Base-by-base conservation (phyloP, 345 rosid species). In the Kernera saxatilis region DNA sequence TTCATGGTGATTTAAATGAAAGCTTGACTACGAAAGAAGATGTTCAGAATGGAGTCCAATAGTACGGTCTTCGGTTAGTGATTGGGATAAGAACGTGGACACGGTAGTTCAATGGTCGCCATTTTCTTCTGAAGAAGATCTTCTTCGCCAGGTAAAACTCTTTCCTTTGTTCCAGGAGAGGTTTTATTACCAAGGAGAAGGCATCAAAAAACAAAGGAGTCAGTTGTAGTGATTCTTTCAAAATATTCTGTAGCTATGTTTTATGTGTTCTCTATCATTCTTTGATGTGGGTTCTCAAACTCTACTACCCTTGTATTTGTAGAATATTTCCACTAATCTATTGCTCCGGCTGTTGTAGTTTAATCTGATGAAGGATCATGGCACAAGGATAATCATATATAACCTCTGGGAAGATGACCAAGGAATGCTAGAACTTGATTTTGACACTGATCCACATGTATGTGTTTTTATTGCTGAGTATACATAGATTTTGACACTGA, bases 351-450 rank as follows among this genome's bases (percentile, higher is more conserved):
- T 52, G 27, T 73, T 81, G 70, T 71, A 93, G 99, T 89, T 93
- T 65, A 80, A 83, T 78, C 58, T 78, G 63, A 83, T 93, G 91
- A 81, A 78, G 73, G 85, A 78, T 67, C 91, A 83, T 54, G 99
- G 99, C 45, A 91, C 99, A 44, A 86, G 84, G 36, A 82, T 93
- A 77, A 80, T 91, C 53, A 86, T 93, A 50, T 93, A 91, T 83
- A 89, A 93, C 73, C 96, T 93, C 43, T 93, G 99, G 99, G 97
- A 91, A 79, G 93, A 93, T 81, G 97, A 93, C 35, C 69, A 85
- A 85, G 96, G 96, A 74, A 69, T 79, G 44, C 77, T 77, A 73
- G 99, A 93, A 73, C 96, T 93, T 46, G 99, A 91, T 80, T 93
- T 93, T 77, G 89, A 86, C 65, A 64, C 85, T 48, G 93, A 93